These are phyloP conservation scores for Lentinula edodes DNA, from an alignment of 768 basidiomycete genomes.

Conservation along the genomic window DNA sequence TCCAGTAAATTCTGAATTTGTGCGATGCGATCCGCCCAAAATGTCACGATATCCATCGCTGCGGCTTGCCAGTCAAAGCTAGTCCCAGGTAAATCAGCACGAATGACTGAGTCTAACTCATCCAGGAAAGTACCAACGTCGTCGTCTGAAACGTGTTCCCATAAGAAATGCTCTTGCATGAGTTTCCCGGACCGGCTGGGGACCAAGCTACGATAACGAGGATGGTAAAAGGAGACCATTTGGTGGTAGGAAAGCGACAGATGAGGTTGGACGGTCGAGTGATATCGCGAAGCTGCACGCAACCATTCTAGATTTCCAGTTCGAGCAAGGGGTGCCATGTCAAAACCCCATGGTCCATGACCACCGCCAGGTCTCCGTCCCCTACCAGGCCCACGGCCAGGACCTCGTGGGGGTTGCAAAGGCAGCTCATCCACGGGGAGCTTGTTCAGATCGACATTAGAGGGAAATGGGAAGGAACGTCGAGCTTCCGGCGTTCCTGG, in stretches of 20 bases:
- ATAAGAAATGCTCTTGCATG: constrained; percentile 13
- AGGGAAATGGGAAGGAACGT: constrained; percentile 3
- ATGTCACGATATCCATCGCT: constrained; percentile 11
- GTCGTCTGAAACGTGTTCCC: constrained; percentile 11
- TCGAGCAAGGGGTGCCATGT: constrained; percentile 10
- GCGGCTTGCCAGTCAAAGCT: constrained; percentile 11
- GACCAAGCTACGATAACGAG: constrained; percentile 12
- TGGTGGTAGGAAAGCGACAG: constrained; percentile 10
- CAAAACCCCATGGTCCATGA: constrained; percentile 7
- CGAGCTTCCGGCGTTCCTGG: constrained; percentile 12
- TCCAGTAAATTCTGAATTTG: constrained; percentile 12
- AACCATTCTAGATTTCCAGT: constrained; percentile 15
- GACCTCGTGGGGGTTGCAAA: neutral
- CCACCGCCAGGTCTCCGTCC: constrained; percentile 10
- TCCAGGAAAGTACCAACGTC: constrained; percentile 13
- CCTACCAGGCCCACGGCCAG: constrained; percentile 7
- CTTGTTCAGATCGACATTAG: neutral
- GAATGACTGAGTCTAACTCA: constrained; percentile 12
- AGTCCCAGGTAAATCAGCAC: constrained; percentile 4
- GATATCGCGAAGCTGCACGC: constrained; percentile 13
- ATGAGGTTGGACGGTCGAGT: constrained; percentile 13
- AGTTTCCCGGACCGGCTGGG: constrained; percentile 10
- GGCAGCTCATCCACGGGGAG: neutral
- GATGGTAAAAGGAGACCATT: constrained; percentile 17
- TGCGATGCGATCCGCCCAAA: constrained; percentile 15